A percentile compares a stretch with the other conserved stretches of the same genome.
Conservation (phyloP, 805 yeast genomes). For the Scheffersomyces spartinae region DNA sequence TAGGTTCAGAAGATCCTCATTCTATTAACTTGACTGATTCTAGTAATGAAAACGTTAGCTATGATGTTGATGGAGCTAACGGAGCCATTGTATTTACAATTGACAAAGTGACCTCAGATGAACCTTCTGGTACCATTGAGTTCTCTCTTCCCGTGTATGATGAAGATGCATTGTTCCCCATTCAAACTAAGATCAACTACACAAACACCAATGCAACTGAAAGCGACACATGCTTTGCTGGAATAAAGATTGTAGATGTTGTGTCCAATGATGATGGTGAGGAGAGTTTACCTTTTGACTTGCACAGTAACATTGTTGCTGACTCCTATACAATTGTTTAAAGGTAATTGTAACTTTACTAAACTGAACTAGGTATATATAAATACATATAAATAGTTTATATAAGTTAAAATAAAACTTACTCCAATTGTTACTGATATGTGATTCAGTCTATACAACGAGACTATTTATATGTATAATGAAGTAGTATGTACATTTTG, state of each 20-base stretch:
- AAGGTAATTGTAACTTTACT: slow-evolving; percentile 3
- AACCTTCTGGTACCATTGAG: slow-evolving; percentile 65
- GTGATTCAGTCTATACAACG: no score
- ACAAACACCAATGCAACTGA: slow-evolving; percentile 32
- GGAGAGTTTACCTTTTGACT: slow-evolving; percentile 57
- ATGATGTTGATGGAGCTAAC: slow-evolving; percentile 49
- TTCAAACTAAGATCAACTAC: slow-evolving; percentile 53
- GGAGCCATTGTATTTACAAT: slow-evolving; percentile 62
- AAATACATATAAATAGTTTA: no score
- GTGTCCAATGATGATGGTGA: slow-evolving; percentile 39
- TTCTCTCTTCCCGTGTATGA: slow-evolving; percentile 61
- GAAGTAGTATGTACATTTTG: no score
- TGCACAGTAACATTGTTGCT: slow-evolving; percentile 42
- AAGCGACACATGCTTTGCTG: slow-evolving; percentile 42
- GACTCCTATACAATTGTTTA: slow-evolving; percentile 49
- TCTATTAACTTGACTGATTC: slow-evolving; percentile 39
- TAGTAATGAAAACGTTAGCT: slow-evolving; percentile 39
- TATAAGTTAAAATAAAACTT: no score
- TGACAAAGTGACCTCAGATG: slow-evolving; percentile 38
- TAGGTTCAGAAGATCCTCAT: slow-evolving; percentile 55
- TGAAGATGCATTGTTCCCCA: slow-evolving; percentile 85
- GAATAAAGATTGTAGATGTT: slow-evolving; percentile 52
- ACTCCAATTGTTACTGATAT: no score
- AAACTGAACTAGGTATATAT: no score
- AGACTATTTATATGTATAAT: no score